Conservation (phyloP, 495 filamentous ascomycete species). For the Neurospora tetrasperma region DNA sequence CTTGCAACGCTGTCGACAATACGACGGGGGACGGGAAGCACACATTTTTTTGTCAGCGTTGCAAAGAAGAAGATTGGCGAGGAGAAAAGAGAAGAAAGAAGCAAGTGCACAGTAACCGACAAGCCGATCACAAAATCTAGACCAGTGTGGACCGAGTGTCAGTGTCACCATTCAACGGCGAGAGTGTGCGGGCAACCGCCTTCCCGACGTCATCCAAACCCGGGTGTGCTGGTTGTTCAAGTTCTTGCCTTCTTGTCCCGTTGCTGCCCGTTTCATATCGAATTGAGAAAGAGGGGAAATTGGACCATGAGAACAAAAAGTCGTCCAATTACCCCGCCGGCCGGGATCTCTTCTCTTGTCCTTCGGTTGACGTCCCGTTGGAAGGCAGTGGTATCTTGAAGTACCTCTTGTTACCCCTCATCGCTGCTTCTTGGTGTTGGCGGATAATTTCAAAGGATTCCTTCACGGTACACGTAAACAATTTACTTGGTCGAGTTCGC, state of each 20-base stretch:
- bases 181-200: neutral
- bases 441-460: no score
- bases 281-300: neutral
- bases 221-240: neutral
- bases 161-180: neutral
- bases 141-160: neutral
- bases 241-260: neutral
- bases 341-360: neutral
- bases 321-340: neutral
- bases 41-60: neutral
- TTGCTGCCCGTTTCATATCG: neutral
- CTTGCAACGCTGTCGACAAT: neutral
- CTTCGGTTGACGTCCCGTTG: neutral
- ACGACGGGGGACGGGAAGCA: neutral
- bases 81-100: neutral
- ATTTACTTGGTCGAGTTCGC: no score
- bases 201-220: neutral
- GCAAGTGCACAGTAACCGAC: neutral
- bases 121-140: neutral
- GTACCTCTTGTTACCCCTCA: neutral
- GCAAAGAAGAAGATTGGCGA: neutral
- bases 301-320: neutral
- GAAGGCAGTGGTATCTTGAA: neutral
- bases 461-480: neutral
- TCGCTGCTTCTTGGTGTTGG: neutral